A percentile compares a stretch with the other conserved stretches of the same genome.
These are phyloP conservation scores for Heliosperma pusillum DNA, from an alignment of 148 eudicot genomes.

Conservation along the genomic window DNA sequence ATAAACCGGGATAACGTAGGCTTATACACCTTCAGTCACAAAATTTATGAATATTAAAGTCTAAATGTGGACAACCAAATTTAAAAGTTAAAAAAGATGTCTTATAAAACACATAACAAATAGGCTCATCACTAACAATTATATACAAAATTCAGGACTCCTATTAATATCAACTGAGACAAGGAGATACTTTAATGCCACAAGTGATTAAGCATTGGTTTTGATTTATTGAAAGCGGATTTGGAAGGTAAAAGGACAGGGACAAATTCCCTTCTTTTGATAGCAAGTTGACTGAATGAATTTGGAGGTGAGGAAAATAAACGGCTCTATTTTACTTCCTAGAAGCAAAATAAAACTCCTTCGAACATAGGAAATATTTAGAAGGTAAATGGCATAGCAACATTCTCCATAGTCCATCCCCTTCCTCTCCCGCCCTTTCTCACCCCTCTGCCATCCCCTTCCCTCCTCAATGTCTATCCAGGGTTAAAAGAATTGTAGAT, in stretches of 20 bases:
- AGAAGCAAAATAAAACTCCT: neutral
- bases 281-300: neutral
- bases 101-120: neutral
- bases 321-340: neutral
- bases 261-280: neutral
- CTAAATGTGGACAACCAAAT: neutral
- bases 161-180: neutral
- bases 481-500: neutral
- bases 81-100: neutral
- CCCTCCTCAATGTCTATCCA: neutral
- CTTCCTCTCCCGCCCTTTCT: no score
- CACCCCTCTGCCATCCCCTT: no score
- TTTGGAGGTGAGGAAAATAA: neutral
- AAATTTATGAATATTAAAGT: slow-evolving; percentile 11
- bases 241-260: neutral
- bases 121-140: neutral
- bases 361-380: neutral
- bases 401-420: neutral
- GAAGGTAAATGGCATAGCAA: neutral
- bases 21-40: slow-evolving; percentile 63
- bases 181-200: neutral
- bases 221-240: neutral
- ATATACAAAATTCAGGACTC: neutral
- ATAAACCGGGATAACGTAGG: slow-evolving; percentile 72
- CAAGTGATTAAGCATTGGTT: neutral